These are phyloP conservation scores for Schwanniomyces etchellsii DNA, from an alignment of 1,139 yeast genomes.

Conservation along the genomic window DNA sequence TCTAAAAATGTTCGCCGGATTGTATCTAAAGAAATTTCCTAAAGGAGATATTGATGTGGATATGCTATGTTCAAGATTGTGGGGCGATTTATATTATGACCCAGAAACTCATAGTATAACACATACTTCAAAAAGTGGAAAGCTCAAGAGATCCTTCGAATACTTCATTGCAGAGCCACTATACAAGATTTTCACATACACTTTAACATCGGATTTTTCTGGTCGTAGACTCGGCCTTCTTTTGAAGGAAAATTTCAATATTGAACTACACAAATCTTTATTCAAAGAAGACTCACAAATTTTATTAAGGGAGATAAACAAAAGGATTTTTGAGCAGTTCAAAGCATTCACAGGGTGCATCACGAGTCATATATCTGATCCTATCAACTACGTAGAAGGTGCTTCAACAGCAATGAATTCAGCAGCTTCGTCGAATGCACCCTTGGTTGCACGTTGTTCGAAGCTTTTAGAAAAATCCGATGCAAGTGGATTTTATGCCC, in stretches of 20 bases:
- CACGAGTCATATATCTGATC: background rate
- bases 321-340: conserved; percentile 47
- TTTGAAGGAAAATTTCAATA: conserved; percentile 42
- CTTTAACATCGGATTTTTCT: conserved; percentile 50
- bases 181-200: conserved; percentile 65
- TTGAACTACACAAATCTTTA: conserved; percentile 32
- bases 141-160: conserved; percentile 50
- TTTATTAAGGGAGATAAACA: conserved; percentile 50
- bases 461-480: conserved; percentile 54
- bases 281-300: conserved; percentile 52
- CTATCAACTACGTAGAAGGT: too few species aligned
- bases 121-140: conserved; percentile 20
- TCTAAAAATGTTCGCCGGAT: conserved; percentile 54
- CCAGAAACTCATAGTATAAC: conserved; percentile 40
- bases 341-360: background rate
- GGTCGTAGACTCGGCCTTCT: conserved; percentile 31
- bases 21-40: conserved; percentile 35
- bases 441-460: conserved; percentile 48
- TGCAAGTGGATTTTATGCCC: conserved; percentile 41
- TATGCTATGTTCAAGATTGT: conserved; percentile 49
- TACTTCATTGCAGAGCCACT: conserved; percentile 72
- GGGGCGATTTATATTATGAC: conserved; percentile 73
- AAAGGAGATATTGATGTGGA: conserved; percentile 26
- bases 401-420: too few species aligned
- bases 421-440: background rate